Evolutionary conservation across 257 asterid genomes (phyloP).

Genomic region (Cordia subcordata): DNA sequence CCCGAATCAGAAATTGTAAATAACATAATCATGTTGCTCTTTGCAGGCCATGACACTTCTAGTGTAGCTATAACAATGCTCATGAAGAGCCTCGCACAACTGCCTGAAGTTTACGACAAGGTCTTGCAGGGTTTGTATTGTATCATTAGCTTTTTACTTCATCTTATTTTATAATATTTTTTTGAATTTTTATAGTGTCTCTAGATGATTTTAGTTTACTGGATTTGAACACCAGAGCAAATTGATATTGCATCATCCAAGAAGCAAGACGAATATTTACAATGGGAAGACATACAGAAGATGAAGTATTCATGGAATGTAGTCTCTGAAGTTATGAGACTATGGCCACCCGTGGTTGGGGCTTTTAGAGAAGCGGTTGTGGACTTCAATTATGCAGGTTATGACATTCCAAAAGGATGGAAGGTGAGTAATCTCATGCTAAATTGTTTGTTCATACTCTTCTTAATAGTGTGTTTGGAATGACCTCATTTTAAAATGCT

Average conservation of each 20-base stretch:
- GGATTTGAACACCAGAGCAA: conserved; percentile 42
- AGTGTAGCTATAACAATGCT: conserved; percentile 50
- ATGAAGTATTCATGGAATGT: conserved; percentile 86
- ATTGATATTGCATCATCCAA: conserved; percentile 45
- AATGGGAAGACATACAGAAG: conserved; percentile 82
- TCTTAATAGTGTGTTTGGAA: too few species aligned
- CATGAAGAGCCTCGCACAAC: conserved; percentile 54
- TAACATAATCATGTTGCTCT: conserved; percentile 60
- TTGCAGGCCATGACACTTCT: conserved; percentile 82
- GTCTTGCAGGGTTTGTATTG: conserved; percentile 47
- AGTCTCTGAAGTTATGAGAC: conserved; percentile 49
- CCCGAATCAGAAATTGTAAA: conserved; percentile 50
- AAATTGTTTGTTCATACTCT: too few species aligned
- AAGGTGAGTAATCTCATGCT: conserved; percentile 36
- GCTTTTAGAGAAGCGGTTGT: conserved; percentile 56
- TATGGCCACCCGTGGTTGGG: conserved; percentile 55
- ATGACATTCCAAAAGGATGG: conserved; percentile 85
- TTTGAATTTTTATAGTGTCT: not conserved
- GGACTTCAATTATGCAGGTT: conserved; percentile 55
- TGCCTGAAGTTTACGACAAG: conserved; percentile 53
- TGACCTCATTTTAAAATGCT: too few species aligned
- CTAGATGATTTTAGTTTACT: too few species aligned
- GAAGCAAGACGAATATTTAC: conserved; percentile 39
- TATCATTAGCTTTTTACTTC: not conserved
- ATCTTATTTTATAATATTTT: too few species aligned